Percentiles rank a stretch among this genome's conserved stretches.
These are phyloP conservation scores for Madurella mycetomatis DNA, from an alignment of 2,329 filamentous ascomycete species.

Conservation along the genomic window DNA sequence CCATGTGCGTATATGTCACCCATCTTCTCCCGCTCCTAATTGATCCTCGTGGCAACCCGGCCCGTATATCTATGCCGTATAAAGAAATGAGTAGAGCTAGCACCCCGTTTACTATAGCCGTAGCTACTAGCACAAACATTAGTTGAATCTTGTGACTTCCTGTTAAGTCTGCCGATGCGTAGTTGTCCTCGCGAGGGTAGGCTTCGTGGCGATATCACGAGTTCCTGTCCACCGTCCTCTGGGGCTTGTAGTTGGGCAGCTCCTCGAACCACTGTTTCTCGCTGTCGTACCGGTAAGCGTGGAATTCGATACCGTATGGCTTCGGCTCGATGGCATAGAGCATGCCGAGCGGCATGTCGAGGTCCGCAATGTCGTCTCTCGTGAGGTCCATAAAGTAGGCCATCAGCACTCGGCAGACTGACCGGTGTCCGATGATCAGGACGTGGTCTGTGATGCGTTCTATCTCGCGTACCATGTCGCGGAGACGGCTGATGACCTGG, in stretches of 20 bases:
- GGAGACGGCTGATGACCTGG: constrained; percentile 91
- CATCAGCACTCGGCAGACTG: constrained; percentile 84
- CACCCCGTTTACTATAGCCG: neutral
- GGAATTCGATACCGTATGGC: constrained; percentile 95
- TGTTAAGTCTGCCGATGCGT: neutral
- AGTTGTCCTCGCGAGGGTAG: neutral
- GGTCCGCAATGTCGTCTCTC: constrained; percentile 84
- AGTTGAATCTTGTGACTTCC: neutral
- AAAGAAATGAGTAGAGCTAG: neutral
- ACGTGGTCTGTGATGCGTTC: constrained; percentile 97
- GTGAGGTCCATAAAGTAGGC: constrained; percentile 95
- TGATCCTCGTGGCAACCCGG: neutral
- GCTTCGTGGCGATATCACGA: constrained; percentile 7
- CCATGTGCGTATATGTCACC: neutral
- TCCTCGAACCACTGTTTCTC: constrained; percentile 76
- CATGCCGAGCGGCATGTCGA: constrained; percentile 91
- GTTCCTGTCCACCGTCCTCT: constrained; percentile 48
- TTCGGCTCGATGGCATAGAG: constrained; percentile 94
- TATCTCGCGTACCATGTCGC: constrained; percentile 93
- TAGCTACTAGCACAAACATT: neutral
- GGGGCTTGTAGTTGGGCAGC: constrained; percentile 76
- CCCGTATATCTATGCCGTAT: constrained; percentile 1
- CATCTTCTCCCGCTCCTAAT: neutral
- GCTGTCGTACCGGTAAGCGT: constrained; percentile 87
- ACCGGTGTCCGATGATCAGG: constrained; percentile 86